Percentiles rank a stretch among this genome's conserved stretches.
Evolutionary conservation across 495 filamentous ascomycete species (phyloP).

Genomic region (Clohesyomyces aquaticus): DNA sequence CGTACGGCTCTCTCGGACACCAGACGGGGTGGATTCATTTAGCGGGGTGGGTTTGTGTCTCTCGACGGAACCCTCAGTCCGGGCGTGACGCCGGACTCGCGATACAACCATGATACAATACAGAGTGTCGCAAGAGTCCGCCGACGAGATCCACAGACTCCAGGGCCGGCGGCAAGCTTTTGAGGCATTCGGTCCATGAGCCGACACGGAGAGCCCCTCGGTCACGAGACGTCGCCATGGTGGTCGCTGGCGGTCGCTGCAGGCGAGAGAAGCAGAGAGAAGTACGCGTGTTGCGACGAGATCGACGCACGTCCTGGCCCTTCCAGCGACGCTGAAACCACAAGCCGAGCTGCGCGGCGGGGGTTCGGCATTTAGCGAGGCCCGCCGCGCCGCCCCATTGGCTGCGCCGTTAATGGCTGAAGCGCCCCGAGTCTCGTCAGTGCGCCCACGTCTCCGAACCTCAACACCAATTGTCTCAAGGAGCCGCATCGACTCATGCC

Average conservation of each 20-base stretch:
- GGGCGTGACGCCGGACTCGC: constrained; percentile 10
- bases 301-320: background rate
- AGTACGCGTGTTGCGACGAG: constrained; percentile 12
- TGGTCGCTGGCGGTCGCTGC: too few species aligned
- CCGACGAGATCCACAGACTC: background rate
- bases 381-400: constrained; percentile 1
- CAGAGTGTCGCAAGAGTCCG: too few species aligned
- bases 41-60: too few species aligned
- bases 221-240: background rate
- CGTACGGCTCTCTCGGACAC: too few species aligned
- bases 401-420: constrained; percentile 12
- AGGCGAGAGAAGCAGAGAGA: background rate
- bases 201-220: background rate
- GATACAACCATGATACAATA: too few species aligned
- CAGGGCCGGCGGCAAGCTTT: background rate
- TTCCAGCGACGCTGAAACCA: constrained; percentile 1
- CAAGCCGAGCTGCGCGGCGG: background rate
- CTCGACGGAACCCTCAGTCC: background rate
- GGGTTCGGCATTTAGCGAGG: background rate
- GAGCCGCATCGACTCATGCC: constrained; percentile 15
- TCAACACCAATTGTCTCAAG: constrained; percentile 39
- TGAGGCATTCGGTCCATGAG: background rate
- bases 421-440: constrained; percentile 22
- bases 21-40: too few species aligned
- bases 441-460: constrained; percentile 9